These are phyloP conservation scores for Ophiostoma sp. DNA, from an alignment of 2,329 filamentous ascomycete species.

Conservation along the genomic window DNA sequence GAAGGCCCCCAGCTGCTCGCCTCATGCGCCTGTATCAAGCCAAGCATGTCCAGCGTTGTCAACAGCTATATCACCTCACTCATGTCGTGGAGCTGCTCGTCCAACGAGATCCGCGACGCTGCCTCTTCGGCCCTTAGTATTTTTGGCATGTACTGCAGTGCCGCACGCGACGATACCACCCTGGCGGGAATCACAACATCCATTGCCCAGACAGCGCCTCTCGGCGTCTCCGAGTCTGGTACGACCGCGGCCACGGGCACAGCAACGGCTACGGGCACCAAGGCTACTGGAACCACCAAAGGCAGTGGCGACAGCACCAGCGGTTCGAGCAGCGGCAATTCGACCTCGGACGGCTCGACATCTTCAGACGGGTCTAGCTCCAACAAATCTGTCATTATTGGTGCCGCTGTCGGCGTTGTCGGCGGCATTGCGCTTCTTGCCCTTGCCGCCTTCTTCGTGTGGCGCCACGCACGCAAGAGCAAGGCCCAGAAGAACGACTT, in stretches of 20 bases:
- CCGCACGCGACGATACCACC: slow-evolving; percentile 40
- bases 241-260: background rate
- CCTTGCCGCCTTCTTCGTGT: slow-evolving; percentile 37
- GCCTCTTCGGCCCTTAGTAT: slow-evolving; percentile 42
- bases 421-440: slow-evolving; percentile 34
- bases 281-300: slow-evolving; percentile 7
- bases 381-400: slow-evolving; percentile 35
- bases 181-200: slow-evolving; percentile 42
- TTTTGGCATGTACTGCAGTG: slow-evolving; percentile 47
- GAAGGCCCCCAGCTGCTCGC: slow-evolving; percentile 46
- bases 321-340: background rate
- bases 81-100: slow-evolving; percentile 43
- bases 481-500: slow-evolving; percentile 19
- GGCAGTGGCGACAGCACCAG: slow-evolving; percentile 15
- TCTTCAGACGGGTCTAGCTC: slow-evolving; percentile 22
- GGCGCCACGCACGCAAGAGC: slow-evolving; percentile 31
- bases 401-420: slow-evolving; percentile 35
- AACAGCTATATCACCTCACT: slow-evolving; percentile 42
- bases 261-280: slow-evolving; percentile 3
- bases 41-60: slow-evolving; percentile 41
- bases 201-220: slow-evolving; percentile 22
- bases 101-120: slow-evolving; percentile 34
- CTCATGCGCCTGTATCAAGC: slow-evolving; percentile 50
- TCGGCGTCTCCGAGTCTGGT: slow-evolving; percentile 3
- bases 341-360: background rate